These are phyloP conservation scores for Penicillium psychrosexuale DNA, from an alignment of 2,329 filamentous ascomycete species.

Conservation along the genomic window DNA sequence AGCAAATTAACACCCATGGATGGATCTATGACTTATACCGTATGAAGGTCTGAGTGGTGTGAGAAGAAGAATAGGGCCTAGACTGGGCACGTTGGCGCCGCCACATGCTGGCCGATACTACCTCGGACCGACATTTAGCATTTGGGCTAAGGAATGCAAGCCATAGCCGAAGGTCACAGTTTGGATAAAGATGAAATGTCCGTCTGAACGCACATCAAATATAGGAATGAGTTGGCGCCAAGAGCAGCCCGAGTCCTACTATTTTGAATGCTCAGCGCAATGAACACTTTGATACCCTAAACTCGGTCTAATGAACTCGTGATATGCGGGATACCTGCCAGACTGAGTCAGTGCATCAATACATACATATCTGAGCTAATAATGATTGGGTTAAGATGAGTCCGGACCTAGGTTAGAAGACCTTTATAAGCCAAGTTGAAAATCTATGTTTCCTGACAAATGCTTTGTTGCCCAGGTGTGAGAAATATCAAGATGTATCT, in stretches of 20 bases:
- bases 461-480: neutral
- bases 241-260: neutral
- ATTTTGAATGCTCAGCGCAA: neutral
- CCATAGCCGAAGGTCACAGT: neutral
- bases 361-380: neutral
- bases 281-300: neutral
- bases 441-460: neutral
- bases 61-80: neutral
- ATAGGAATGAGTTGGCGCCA: neutral
- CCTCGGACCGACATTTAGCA: neutral
- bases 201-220: neutral
- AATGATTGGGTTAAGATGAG: neutral
- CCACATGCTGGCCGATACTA: neutral
- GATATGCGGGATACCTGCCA: neutral
- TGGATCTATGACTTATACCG: neutral
- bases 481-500: neutral
- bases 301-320: neutral
- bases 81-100: neutral
- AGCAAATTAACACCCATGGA: neutral
- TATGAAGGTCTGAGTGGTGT: neutral
- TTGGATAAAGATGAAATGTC: neutral
- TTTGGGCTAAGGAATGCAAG: neutral
- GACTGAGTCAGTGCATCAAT: neutral
- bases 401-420: neutral
- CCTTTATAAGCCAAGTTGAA: neutral